Conservation (phyloP, 129 eudicot species). For the Escallonia herrerae region DNA sequence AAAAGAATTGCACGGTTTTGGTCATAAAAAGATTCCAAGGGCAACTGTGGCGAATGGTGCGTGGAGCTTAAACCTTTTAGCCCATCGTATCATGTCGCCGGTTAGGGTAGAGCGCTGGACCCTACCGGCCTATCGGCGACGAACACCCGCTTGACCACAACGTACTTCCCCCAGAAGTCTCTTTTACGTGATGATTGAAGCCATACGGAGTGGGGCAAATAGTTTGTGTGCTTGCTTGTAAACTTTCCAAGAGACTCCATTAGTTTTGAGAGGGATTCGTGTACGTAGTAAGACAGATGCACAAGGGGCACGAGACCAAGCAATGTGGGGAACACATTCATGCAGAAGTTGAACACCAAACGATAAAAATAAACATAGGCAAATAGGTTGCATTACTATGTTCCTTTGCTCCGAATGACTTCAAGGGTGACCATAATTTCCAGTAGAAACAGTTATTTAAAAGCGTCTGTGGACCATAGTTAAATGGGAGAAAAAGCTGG, state of each 20-base stretch:
- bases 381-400: slow-evolving; percentile 2
- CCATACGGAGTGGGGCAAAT: slow-evolving; percentile 15
- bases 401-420: slow-evolving; percentile 8
- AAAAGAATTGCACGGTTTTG: background rate
- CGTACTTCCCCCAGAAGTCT: background rate
- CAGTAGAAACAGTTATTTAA: slow-evolving; percentile 20
- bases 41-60: slow-evolving; percentile 10
- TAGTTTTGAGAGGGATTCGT: slow-evolving; percentile 14
- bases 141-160: slow-evolving; percentile 3
- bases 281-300: slow-evolving; percentile 1
- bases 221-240: background rate
- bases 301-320: slow-evolving; percentile 22
- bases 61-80: slow-evolving; percentile 25
- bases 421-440: slow-evolving; percentile 11
- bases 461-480: slow-evolving; percentile 18
- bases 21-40: background rate
- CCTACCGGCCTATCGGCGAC: background rate
- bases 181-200: slow-evolving; percentile 18
- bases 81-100: slow-evolving; percentile 34
- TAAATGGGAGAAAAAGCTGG: slow-evolving; percentile 1
- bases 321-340: slow-evolving; percentile 54
- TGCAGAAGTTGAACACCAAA: slow-evolving; percentile 29
- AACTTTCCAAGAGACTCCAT: slow-evolving; percentile 2
- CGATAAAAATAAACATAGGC: background rate
- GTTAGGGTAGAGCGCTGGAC: slow-evolving; percentile 14